phyloP scores from a whole-genome alignment of 176 grass and related monocot genomes.

The Oryza meyeriana region DNA sequence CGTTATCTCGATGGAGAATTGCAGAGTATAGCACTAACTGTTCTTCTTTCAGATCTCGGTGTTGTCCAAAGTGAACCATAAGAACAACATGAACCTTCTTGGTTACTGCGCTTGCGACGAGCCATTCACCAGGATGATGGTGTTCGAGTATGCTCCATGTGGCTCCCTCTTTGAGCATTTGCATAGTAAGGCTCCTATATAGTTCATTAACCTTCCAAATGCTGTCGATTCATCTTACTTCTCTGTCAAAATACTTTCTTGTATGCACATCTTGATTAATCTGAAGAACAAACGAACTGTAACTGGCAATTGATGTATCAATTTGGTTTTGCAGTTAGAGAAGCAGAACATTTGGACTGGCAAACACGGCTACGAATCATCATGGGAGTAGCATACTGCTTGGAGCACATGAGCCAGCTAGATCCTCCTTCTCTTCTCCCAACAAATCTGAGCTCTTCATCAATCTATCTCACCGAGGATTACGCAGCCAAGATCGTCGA shows the following conservation, averaged over 20 bases:
- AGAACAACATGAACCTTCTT: slow-evolving; percentile 84
- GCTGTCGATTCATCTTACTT: background rate
- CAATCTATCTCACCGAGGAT: slow-evolving; percentile 81
- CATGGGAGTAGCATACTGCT: slow-evolving; percentile 74
- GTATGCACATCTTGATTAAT: background rate
- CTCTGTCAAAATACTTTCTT: background rate
- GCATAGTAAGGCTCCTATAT: slow-evolving; percentile 57
- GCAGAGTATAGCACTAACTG: background rate
- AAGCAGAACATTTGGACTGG: slow-evolving; percentile 83
- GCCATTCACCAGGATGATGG: slow-evolving; percentile 85
- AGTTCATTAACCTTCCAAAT: background rate
- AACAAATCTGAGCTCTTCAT: slow-evolving; percentile 60
- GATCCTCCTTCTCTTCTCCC: slow-evolving; percentile 45
- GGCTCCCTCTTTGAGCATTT: slow-evolving; percentile 94
- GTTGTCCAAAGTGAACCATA: slow-evolving; percentile 85
- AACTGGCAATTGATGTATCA: background rate
- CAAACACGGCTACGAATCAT: slow-evolving; percentile 55
- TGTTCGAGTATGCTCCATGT: slow-evolving; percentile 77
- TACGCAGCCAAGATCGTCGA: slow-evolving; percentile 84
- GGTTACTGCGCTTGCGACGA: slow-evolving; percentile 62
- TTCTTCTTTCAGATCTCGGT: slow-evolving; percentile 50
- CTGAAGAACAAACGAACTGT: background rate
- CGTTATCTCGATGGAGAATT: background rate
- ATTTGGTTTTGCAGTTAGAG: slow-evolving; percentile 54
- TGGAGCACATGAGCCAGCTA: slow-evolving; percentile 60